Evolutionary conservation across 208 protist genomes (phyloP), one percentile per base, ranked within the genome.

Genomic region (Lotmaria passim): DNA sequence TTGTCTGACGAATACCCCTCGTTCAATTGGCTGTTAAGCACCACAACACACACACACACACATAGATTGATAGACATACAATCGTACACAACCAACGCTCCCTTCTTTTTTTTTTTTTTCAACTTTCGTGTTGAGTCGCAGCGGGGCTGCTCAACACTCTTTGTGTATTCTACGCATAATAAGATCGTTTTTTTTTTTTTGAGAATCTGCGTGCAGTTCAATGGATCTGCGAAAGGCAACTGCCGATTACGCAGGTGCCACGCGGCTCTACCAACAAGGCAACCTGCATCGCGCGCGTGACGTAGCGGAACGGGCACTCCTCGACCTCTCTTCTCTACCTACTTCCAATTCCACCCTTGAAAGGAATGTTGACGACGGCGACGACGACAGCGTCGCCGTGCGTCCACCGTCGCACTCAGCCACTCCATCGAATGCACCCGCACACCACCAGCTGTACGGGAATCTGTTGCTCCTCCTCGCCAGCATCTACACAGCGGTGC

Each of bases 391-490:
- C n/a, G n/a, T n/a, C n/a, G n/a, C n/a, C n/a, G n/a, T n/a, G n/a
- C n/a, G n/a, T n/a, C n/a, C n/a, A n/a, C n/a, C n/a, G n/a, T n/a
- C n/a, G n/a, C n/a, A n/a, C 50, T 7, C 50, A 55, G 28, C 38
- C 38, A 14, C 38, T 41, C 38, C 38, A 51, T 21, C 1, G 6
- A 10, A 2, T 47, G 43, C 43, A 7, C 15, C 11, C 43, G 4
- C 11, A 47, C 48, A 56, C 24, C 65, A 90, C 52, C 43, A 47
- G 0, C 67, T 83, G 23, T 90, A 90, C 38, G 73, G 76, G 14
- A 75, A 89, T 43, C 14, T 48, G 0, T 75, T 93, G 7, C 52
- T 93, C 10, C 75, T 93, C 7, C 73, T 93, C 23, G 75, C 76
- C 10, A 72, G 53, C 55, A 57, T 87, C 12, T 84, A 89, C 71